phyloP scores from a whole-genome alignment of 75 land plant genomes.

The Selaginella tamariscina region DNA sequence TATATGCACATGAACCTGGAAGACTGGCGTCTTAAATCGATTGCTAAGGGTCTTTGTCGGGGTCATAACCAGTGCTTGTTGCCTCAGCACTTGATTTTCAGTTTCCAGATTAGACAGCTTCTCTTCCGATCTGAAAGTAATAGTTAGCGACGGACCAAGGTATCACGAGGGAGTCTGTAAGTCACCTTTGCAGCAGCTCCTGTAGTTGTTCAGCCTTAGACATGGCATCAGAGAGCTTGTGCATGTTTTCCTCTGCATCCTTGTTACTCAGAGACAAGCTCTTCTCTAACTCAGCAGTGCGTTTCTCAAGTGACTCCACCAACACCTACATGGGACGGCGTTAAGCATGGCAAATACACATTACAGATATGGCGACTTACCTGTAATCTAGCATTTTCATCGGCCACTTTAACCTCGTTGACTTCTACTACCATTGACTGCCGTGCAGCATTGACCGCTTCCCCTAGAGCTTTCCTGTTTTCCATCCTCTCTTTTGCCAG shows the following conservation, averaged over 20 bases:
- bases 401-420: conserved; percentile 40
- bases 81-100: conserved; percentile 75
- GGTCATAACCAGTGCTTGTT: conserved; percentile 50
- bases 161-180: neutral
- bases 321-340: conserved; percentile 27
- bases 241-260: conserved; percentile 65
- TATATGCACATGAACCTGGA: conserved; percentile 33
- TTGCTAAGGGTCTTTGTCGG: conserved; percentile 43
- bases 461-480: conserved; percentile 42
- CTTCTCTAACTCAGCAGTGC: conserved; percentile 68
- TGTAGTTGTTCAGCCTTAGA: conserved; percentile 55
- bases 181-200: conserved; percentile 68
- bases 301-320: conserved; percentile 58
- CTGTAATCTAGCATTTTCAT: conserved; percentile 85
- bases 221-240: conserved; percentile 62
- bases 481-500: conserved; percentile 48
- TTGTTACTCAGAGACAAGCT: conserved; percentile 51
- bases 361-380: conserved; percentile 21
- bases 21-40: conserved; percentile 29
- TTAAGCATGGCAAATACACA: neutral
- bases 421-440: conserved; percentile 56
- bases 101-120: conserved; percentile 69
- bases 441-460: conserved; percentile 44
- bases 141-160: neutral
- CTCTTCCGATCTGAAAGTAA: conserved; percentile 54